Base-by-base conservation (phyloP, 1,284 basidiomycete genomes). In the Marasmius tenuissimus region DNA sequence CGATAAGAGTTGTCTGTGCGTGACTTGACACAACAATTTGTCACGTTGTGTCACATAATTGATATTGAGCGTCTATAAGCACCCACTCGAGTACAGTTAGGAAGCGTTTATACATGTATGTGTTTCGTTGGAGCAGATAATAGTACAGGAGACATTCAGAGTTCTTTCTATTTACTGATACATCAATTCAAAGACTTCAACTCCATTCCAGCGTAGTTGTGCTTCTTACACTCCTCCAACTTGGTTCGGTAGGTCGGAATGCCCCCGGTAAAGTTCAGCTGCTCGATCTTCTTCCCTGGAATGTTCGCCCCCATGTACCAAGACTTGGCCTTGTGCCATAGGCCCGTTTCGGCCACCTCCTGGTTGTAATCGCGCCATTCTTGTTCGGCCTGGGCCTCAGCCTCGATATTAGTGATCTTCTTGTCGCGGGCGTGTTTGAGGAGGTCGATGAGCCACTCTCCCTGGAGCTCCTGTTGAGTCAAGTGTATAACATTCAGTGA, bases 401-500 rank as follows among this genome's bases (percentile, higher is more conserved):
- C 55, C 16, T 66, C 65, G 14, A 69, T 63, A 34, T 64, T 58
- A 0, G 67, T 65, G 20, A 66, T 40, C 0, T 61, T 58, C 10
- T 67, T 52, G 34, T 67, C 42, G 4, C 63, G 65, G 50, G 68
- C 62, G 63, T 70, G 58, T 1, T 58, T 39, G 42, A 72, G 56
- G 55, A 65, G 68, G 27, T 69, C 53, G 14, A 65, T 50, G 20
- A 71, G 65, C 71, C 71, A 72, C 50, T 67, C 65, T 22, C 67
- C 62, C 65, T 71, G 68, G 14, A 68, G n/a, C 61, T 72, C 70
- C 70, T 71, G 27, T 10, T 18, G 35, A 20, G 1, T 40, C 20
- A 45, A 16, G 40, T 27, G 49, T n/a, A 11, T 33, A 33, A 18
- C 18, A 27, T 33, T n/a, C 14, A 49, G 35, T 35, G 6, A 27